These are phyloP conservation scores for Talaromyces funiculosus DNA, from an alignment of 2,329 filamentous ascomycete species.

Conservation along the genomic window DNA sequence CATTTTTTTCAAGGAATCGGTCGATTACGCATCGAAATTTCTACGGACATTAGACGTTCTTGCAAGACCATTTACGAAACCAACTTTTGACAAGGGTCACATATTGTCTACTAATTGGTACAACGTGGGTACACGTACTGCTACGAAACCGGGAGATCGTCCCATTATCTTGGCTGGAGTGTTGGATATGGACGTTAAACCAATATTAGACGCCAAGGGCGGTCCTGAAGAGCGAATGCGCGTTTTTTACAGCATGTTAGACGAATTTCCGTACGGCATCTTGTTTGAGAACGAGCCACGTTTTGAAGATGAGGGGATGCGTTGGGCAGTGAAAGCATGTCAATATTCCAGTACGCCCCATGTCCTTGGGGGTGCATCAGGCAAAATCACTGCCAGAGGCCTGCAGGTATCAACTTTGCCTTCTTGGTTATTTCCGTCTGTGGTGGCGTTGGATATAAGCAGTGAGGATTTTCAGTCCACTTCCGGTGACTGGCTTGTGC, in stretches of 20 bases:
- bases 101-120: slow-evolving; percentile 9
- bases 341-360: background rate
- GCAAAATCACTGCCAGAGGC: background rate
- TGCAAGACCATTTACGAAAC: too few relatives aligned
- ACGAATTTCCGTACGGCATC: background rate
- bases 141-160: slow-evolving; percentile 11
- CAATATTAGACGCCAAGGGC: background rate
- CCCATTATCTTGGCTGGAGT: slow-evolving; percentile 13
- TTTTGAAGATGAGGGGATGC: slow-evolving; percentile 11
- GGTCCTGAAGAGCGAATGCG: background rate
- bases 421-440: background rate
- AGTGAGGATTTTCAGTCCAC: background rate
- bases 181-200: slow-evolving; percentile 4
- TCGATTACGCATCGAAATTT: background rate
- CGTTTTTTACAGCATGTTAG: background rate
- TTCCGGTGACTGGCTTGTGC: background rate
- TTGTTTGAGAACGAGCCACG: slow-evolving; percentile 6
- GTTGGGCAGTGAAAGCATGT: slow-evolving; percentile 12
- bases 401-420: background rate
- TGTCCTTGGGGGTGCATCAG: background rate
- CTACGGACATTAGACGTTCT: background rate
- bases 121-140: slow-evolving; percentile 11
- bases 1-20: background rate
- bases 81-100: background rate
- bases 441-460: background rate